These are phyloP conservation scores for Aspergillus diversus DNA, from an alignment of 495 filamentous ascomycete species.

Conservation along the genomic window DNA sequence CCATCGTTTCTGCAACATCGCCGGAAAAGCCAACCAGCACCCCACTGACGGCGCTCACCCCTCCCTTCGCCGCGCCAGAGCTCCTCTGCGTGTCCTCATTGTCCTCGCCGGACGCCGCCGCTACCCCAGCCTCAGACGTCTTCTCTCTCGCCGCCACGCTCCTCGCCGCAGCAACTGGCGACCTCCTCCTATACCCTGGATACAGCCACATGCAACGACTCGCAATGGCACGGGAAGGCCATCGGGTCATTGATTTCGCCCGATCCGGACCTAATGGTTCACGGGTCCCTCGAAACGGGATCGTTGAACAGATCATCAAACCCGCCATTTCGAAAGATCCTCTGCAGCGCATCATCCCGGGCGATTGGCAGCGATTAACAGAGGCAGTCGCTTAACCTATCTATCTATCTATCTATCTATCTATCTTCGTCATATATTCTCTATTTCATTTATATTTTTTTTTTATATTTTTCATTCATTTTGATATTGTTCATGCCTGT, in stretches of 20 bases:
- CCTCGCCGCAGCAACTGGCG: conserved; percentile 57
- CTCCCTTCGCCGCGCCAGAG: conserved; percentile 62
- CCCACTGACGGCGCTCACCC: conserved; percentile 54
- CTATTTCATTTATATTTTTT: conserved; percentile 6
- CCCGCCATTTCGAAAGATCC: conserved; percentile 50
- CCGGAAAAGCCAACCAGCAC: conserved; percentile 26
- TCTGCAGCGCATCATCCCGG: conserved; percentile 35
- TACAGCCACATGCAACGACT: conserved; percentile 47
- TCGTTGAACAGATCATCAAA: conserved; percentile 47
- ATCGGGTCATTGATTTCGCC: conserved; percentile 50
- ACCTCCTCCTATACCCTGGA: conserved; percentile 54
- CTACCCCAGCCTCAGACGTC: conserved; percentile 50
- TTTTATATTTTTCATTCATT: conserved; percentile 16
- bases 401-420: neutral
- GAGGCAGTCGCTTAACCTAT: conserved; percentile 16
- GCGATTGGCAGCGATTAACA: conserved; percentile 38
- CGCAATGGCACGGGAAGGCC: conserved; percentile 52
- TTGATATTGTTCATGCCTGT: neutral
- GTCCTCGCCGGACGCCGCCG: conserved; percentile 30
- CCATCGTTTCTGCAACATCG: conserved; percentile 25
- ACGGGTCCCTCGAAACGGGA: conserved; percentile 45
- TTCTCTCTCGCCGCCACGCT: conserved; percentile 62
- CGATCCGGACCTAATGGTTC: conserved; percentile 42
- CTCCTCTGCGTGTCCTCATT: conserved; percentile 46
- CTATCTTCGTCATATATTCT: conserved; percentile 12